Conservation (phyloP, 192 early-diverging fungal genomes). For the Rhizophagus clarus region DNA sequence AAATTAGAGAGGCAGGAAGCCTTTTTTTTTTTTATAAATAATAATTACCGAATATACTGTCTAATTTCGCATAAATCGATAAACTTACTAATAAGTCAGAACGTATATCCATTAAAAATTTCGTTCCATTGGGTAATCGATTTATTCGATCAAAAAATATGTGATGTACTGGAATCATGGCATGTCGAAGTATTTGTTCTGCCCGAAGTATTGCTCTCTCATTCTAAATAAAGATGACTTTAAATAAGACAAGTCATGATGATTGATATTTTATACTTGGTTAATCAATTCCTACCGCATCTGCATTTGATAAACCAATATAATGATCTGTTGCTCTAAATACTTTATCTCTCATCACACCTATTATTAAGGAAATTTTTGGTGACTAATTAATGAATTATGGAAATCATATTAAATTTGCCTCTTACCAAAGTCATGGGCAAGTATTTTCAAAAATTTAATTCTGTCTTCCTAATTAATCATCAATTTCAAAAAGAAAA, state of each 20-base stretch:
- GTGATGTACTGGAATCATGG: conserved; percentile 69
- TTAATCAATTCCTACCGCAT: conserved; percentile 28
- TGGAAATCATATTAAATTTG: background rate
- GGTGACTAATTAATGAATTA: background rate
- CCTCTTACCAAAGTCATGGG: conserved; percentile 45
- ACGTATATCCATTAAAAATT: conserved; percentile 79
- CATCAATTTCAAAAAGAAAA: background rate
- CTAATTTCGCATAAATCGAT: too few species aligned
- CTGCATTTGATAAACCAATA: conserved; percentile 16
- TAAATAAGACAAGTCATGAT: background rate
- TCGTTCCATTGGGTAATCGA: conserved; percentile 75
- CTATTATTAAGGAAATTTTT: conserved; percentile 21
- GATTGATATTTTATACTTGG: background rate
- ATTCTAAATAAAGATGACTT: background rate
- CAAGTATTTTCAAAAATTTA: conserved; percentile 52
- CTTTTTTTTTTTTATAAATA: too few species aligned
- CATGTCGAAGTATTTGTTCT: conserved; percentile 64
- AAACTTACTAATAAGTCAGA: conserved; percentile 67
- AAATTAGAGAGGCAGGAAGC: too few species aligned
- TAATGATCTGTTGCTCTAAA: conserved; percentile 40
- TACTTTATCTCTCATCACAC: conserved; percentile 43
- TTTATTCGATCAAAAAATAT: conserved; percentile 79
- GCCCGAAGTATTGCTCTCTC: conserved; percentile 39
- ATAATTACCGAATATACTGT: too few species aligned
- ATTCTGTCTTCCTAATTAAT: conserved; percentile 41